These are phyloP conservation scores for Monilinia aucupariae DNA, from an alignment of 2,329 filamentous ascomycete species.

Conservation along the genomic window DNA sequence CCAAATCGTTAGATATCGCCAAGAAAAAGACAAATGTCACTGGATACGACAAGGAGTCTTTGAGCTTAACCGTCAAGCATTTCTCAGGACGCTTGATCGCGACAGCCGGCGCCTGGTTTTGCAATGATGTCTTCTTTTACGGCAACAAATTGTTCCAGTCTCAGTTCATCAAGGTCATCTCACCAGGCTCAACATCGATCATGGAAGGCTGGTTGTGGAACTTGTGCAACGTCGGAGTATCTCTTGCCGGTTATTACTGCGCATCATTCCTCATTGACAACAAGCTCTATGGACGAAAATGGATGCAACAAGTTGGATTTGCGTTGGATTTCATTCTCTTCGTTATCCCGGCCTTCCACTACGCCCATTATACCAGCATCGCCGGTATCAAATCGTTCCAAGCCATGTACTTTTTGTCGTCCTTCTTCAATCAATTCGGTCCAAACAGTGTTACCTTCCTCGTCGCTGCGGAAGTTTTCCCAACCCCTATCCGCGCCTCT, in stretches of 20 bases:
- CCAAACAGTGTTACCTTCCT: conserved; percentile 93
- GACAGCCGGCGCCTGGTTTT: conserved; percentile 86
- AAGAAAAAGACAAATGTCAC: conserved; percentile 87
- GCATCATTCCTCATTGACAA: conserved; percentile 43
- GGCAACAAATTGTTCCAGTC: conserved; percentile 97
- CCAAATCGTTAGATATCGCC: conserved; percentile 71
- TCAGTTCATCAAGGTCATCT: conserved; percentile 81
- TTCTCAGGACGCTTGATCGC: conserved; percentile 84
- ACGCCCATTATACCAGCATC: conserved; percentile 69
- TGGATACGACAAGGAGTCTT: conserved; percentile 83
- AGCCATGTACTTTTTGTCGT: conserved; percentile 96
- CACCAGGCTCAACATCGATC: conserved; percentile 55
- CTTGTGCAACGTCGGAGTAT: conserved; percentile 82
- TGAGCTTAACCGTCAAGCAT: conserved; percentile 70
- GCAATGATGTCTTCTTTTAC: conserved; percentile 98
- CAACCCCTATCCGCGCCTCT: conserved; percentile 84
- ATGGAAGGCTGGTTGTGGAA: conserved; percentile 91
- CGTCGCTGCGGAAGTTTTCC: conserved; percentile 93
- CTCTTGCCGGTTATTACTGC: conserved; percentile 81
- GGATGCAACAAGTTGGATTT: conserved; percentile 95
- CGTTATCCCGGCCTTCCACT: conserved; percentile 83
- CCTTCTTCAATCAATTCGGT: conserved; percentile 98
- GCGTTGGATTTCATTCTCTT: conserved; percentile 91
- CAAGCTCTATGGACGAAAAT: conserved; percentile 86
- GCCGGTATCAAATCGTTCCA: conserved; percentile 82